Percentiles rank a stretch among this genome's conserved stretches.
These are phyloP conservation scores for Colletotrichum musicola DNA, from an alignment of 2,329 filamentous ascomycete genomes.

Conservation along the genomic window DNA sequence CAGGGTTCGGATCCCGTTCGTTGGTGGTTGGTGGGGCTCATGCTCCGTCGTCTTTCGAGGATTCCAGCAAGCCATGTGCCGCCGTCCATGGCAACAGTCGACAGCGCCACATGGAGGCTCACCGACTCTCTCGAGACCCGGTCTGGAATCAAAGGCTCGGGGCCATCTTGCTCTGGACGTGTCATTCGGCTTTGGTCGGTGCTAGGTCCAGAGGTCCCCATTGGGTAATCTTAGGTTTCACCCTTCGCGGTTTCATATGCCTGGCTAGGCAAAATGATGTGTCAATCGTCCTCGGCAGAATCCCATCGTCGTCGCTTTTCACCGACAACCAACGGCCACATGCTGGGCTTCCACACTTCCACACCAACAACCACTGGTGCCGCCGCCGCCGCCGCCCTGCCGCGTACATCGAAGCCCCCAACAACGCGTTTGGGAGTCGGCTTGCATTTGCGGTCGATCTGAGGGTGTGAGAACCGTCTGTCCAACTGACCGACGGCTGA, in stretches of 20 bases:
- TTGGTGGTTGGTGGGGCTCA: not conserved
- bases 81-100: not conserved
- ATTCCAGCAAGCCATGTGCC: not conserved
- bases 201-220: slow-evolving; percentile 2
- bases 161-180: slow-evolving; percentile 1
- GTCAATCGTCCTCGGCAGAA: slow-evolving; percentile 14
- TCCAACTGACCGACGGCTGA: not conserved
- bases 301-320: slow-evolving; percentile 25
- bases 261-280: not conserved
- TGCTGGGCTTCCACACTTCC: slow-evolving; percentile 10
- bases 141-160: slow-evolving; percentile 16
- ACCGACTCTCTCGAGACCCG: slow-evolving; percentile 13
- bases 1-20: not conserved
- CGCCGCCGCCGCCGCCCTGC: not conserved
- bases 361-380: not conserved
- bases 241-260: slow-evolving; percentile 26
- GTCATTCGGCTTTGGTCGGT: slow-evolving; percentile 1
- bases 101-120: slow-evolving; percentile 1
- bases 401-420: slow-evolving; percentile 5
- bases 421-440: not conserved
- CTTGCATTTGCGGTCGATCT: slow-evolving; percentile 2
- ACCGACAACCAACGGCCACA: slow-evolving; percentile 16
- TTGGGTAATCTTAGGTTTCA: slow-evolving; percentile 24
- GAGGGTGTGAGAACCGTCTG: slow-evolving; percentile 9
- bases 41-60: slow-evolving; percentile 13